Base-by-base conservation (phyloP, 805 yeast species). In the Komagataella pseudopastoris region DNA sequence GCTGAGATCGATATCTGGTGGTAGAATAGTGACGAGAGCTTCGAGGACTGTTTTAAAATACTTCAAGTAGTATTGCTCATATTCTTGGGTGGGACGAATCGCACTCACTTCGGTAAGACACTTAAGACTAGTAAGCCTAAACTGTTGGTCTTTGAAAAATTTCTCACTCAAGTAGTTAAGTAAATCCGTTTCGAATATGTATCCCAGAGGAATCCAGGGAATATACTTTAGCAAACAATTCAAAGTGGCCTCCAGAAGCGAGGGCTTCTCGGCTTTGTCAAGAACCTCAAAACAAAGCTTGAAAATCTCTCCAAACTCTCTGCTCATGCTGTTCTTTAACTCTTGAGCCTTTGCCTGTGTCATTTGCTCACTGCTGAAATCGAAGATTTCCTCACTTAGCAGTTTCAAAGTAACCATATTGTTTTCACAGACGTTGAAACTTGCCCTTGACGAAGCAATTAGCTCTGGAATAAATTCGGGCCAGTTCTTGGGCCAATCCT, bases 401-500 rank as follows among this genome's bases (percentile, higher is more conserved):
- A 93, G 73, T 60, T 85, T 85, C 64, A 93, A 75, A 54, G 93
- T 90, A 55, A 83, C 81, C 98, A 93, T 91, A 69, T 93, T 93
- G 71, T 93, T 93, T 68, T 93, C 99, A 71, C 99, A 93, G 50
- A 93, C 96, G 61, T 89, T 91, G 66, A 86, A 80, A 20, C 93
- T 83, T 12, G 91, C 80, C 56, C 88, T 79, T 48, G 95, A 83
- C 56, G 95, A 83, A 54, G 76, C 78, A 48, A 91, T 93, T 52
- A 93, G 78, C 65, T 93, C 99, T 16, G 96, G 96, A 50, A 93
- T 85, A 61, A 93, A 93, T 60, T 84, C 86, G 17, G 98, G 98
- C 99, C 99, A 93, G 65, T 90, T 86, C 59, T 83, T 88, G 39
- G 99, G 99, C 99, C 99, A 93, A 65, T 93, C 99, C 69, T 93